phyloP scores from a whole-genome alignment of 768 basidiomycete species.

The Leccinum obscurum region DNA sequence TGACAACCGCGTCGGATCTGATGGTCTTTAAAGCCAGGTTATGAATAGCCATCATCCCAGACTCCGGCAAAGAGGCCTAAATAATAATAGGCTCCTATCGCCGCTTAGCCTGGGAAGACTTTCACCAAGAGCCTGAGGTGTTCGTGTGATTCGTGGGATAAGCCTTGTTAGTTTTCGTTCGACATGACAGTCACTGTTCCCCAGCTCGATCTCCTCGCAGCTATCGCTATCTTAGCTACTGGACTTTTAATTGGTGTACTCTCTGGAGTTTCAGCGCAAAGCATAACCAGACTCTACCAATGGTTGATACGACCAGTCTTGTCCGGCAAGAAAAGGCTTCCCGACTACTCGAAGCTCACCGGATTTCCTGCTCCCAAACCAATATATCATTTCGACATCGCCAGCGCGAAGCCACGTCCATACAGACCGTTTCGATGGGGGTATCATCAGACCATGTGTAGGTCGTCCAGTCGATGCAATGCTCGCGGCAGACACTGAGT shows the following conservation, averaged over 20 bases:
- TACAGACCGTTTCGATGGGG: slow-evolving; percentile 58
- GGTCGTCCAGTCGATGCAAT: slow-evolving; percentile 6
- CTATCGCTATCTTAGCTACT: slow-evolving; percentile 1
- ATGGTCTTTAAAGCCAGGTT: slow-evolving; percentile 52
- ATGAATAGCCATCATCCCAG: slow-evolving; percentile 11
- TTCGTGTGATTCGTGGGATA: slow-evolving; percentile 1
- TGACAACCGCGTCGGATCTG: slow-evolving; percentile 46
- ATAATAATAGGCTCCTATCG: not conserved
- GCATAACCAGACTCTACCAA: not conserved
- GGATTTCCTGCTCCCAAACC: slow-evolving; percentile 45
- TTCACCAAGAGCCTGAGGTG: not conserved
- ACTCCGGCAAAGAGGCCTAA: not conserved
- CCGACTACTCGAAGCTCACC: slow-evolving; percentile 44
- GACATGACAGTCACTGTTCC: slow-evolving; percentile 10
- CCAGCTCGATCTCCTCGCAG: slow-evolving; percentile 2
- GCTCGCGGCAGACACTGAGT: not conserved
- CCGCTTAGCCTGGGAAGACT: not conserved
- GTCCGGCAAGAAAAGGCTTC: slow-evolving; percentile 15
- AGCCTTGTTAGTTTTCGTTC: not conserved
- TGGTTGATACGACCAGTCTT: slow-evolving; percentile 8
- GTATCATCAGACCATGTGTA: slow-evolving; percentile 59
- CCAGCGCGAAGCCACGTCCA: slow-evolving; percentile 45
- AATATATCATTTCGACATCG: slow-evolving; percentile 43
- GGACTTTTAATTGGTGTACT: slow-evolving; percentile 8
- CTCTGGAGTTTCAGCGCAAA: not conserved